A percentile compares a stretch with the other conserved stretches of the same genome.
Evolutionary conservation across 352 stramenopile species (phyloP).

Genomic region (Phytophthora pini): DNA sequence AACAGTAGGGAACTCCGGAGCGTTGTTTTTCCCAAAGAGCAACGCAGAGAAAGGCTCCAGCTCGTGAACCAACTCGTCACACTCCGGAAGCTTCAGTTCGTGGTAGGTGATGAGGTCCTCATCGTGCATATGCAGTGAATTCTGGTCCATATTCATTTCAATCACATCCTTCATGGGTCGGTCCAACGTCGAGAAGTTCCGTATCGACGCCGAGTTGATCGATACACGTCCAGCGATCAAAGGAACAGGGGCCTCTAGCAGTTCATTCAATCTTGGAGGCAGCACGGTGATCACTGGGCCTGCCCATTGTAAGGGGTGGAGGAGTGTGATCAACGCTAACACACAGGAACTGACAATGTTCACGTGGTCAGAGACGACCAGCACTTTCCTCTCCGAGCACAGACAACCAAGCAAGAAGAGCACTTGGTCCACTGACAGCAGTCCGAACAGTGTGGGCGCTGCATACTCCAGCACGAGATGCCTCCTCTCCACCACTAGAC

Average conservation of each 20-base stretch:
- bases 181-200: slow-evolving; percentile 64
- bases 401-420: slow-evolving; percentile 78
- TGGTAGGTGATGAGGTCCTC: slow-evolving; percentile 78
- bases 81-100: slow-evolving; percentile 77
- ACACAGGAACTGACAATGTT: slow-evolving; percentile 82
- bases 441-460: slow-evolving; percentile 68
- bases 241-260: slow-evolving; percentile 79
- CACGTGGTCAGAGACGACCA: slow-evolving; percentile 79
- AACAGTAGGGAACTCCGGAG: slow-evolving; percentile 68
- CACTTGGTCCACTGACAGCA: slow-evolving; percentile 82
- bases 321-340: slow-evolving; percentile 71
- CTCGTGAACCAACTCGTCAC: slow-evolving; percentile 75
- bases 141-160: slow-evolving; percentile 86
- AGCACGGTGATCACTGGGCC: slow-evolving; percentile 79
- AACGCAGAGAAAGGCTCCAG: slow-evolving; percentile 57
- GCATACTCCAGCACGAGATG: slow-evolving; percentile 79
- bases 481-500: slow-evolving; percentile 56
- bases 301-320: slow-evolving; percentile 77
- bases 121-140: slow-evolving; percentile 79
- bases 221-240: slow-evolving; percentile 81
- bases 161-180: slow-evolving; percentile 74
- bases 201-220: slow-evolving; percentile 48
- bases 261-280: slow-evolving; percentile 68
- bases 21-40: slow-evolving; percentile 63
- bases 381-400: slow-evolving; percentile 79